Conservation (phyloP, 108 stramenopile species). For the Cyclotella choctawhatcheeana region DNA sequence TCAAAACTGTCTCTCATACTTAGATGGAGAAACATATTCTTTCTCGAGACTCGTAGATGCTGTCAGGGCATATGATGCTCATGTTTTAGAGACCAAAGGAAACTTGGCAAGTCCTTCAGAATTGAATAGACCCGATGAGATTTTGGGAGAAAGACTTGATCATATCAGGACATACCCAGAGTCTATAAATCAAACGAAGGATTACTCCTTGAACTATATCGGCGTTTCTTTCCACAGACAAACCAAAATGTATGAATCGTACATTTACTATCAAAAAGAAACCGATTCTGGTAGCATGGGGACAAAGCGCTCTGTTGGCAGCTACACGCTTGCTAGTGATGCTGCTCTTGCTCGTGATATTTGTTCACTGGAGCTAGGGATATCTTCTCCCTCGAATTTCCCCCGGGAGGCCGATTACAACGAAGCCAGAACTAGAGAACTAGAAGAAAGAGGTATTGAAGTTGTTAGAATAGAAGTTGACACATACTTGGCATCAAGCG, state of each 20-base stretch:
- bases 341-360: constrained; percentile 2
- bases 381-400: neutral
- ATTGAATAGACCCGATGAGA: constrained; percentile 3
- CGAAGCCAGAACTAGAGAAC: neutral
- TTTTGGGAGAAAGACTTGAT: neutral
- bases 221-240: neutral
- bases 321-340: neutral
- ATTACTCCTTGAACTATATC: neutral
- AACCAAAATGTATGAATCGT: neutral
- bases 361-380: neutral
- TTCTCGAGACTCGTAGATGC: constrained; percentile 5
- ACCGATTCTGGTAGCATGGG: neutral
- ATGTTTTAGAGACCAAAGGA: neutral
- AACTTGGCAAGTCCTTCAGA: neutral
- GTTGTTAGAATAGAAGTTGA: neutral
- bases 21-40: constrained; percentile 4
- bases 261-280: neutral
- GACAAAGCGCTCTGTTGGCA: constrained; percentile 1
- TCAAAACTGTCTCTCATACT: neutral
- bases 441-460: neutral
- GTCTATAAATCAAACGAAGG: neutral
- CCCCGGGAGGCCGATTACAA: neutral
- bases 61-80: neutral
- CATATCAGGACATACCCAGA: neutral
- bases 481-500: neutral